phyloP scores from a whole-genome alignment of 2,329 filamentous ascomycete genomes.

The Ophiostoma triangulosporum region DNA sequence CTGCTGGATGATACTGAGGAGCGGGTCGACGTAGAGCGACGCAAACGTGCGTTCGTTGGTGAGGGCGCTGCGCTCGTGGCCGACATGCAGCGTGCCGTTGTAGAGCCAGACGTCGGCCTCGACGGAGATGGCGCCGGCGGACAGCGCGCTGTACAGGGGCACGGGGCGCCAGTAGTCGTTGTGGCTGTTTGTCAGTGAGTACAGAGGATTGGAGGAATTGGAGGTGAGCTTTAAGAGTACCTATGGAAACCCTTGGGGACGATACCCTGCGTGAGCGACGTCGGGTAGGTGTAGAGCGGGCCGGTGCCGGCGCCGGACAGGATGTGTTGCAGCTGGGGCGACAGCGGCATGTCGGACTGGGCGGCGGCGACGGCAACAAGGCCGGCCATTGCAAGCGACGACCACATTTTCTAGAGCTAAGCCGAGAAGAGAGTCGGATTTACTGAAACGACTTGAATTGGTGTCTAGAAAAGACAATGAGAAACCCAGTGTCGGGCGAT shows the following conservation, averaged over 20 bases:
- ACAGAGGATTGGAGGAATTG: no score
- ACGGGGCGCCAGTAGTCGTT: constrained; percentile 3
- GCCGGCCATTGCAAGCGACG: not conserved
- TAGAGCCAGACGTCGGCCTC: constrained; percentile 2
- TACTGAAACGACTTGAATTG: not conserved
- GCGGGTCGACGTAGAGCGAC: constrained; percentile 1
- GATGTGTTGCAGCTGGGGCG: not conserved
- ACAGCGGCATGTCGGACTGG: not conserved
- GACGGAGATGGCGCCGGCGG: not conserved
- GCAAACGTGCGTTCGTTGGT: not conserved
- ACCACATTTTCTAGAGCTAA: no score
- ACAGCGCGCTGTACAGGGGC: constrained; percentile 1
- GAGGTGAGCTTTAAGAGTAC: no score
- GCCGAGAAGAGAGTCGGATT: no score
- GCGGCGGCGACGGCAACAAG: not conserved
- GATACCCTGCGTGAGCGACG: constrained; percentile 1
- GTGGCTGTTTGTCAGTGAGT: not conserved
- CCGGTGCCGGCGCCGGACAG: not conserved
- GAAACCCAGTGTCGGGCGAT: not conserved
- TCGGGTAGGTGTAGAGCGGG: not conserved
- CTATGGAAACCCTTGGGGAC: not conserved
- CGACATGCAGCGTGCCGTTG: constrained; percentile 2
- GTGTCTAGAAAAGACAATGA: not conserved
- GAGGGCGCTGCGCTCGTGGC: not conserved
- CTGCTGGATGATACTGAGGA: not conserved